Conservation (phyloP, 495 filamentous ascomycete species). For the Daldinia decipiens region DNA sequence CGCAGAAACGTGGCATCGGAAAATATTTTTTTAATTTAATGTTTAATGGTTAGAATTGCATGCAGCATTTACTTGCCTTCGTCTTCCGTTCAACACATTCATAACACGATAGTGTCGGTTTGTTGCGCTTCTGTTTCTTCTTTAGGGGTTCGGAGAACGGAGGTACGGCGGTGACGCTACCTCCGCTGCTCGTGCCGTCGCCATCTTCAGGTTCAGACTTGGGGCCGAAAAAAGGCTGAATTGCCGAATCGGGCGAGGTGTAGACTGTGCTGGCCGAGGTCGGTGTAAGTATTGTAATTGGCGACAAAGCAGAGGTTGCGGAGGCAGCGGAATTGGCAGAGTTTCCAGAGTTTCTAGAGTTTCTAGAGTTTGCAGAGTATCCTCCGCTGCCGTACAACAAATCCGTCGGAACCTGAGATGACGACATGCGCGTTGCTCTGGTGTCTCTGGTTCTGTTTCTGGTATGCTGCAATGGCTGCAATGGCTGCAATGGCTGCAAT, state of each 20-base stretch:
- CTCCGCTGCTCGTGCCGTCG: slow-evolving; percentile 39
- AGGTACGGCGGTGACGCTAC: slow-evolving; percentile 47
- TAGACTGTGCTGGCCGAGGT: slow-evolving; percentile 54
- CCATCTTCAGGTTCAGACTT: slow-evolving; percentile 51
- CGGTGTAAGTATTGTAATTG: slow-evolving; percentile 46
- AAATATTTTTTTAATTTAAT: no score
- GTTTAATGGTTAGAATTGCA: not conserved
- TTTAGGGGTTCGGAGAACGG: slow-evolving; percentile 50
- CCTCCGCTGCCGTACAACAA: slow-evolving; percentile 51
- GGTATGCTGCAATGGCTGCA: no score
- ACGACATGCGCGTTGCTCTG: slow-evolving; percentile 47
- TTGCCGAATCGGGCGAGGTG: slow-evolving; percentile 51
- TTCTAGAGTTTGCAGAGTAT: slow-evolving; percentile 36
- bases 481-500: slow-evolving; percentile 2
- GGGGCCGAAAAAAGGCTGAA: slow-evolving; percentile 41
- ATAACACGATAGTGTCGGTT: slow-evolving; percentile 76
- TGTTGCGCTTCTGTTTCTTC: slow-evolving; percentile 80
- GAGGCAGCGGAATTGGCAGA: slow-evolving; percentile 22
- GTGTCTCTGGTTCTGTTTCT: not conserved
- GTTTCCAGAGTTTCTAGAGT: no score
- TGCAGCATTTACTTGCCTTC: slow-evolving; percentile 60
- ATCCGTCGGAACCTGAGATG: slow-evolving; percentile 45
- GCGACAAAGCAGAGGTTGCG: slow-evolving; percentile 36
- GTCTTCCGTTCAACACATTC: slow-evolving; percentile 79
- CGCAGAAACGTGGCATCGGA: slow-evolving; percentile 12